Base-by-base conservation (phyloP, 345 rosid species). In the Murraya paniculata region DNA sequence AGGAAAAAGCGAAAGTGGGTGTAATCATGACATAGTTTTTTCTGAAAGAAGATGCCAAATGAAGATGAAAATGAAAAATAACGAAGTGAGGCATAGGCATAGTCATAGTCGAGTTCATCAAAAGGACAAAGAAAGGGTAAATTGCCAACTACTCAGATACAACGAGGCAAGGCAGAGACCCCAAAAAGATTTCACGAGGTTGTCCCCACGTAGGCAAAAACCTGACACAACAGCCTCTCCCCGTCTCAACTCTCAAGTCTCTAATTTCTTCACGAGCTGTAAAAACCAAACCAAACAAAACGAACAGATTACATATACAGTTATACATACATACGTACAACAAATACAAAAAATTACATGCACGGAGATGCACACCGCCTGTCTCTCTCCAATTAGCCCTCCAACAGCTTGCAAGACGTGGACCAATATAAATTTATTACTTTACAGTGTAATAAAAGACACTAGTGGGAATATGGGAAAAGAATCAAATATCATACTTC, bases 191-290 rank as follows among this genome's bases (percentile, higher is more conserved):
- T 76, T 78, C 87, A 86, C 82, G 64, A 80, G 87, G 77, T 27
- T 79, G 64, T 75, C 71, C 80, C 71, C 76, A 41, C 71, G 3
- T 70, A 56, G 71, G 38, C 77, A 53, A n/a, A 27, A 55, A 74
- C 60, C 84, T 74, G 82, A 81, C 88, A 80, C 31, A 50, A 18
- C 25, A 36, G 25, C 19, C 4, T 66, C 74, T 39, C 59, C 69
- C 64, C 11, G 65, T 75, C 69, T 61, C 56, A n/a, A 64, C 79
- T 55, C 55, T 33, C 14, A 13, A 31, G 30, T 57, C 16, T 35
- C 48, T 7, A 45, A 28, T 78, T 85, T 71, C 79, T n/a, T 79
- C 89, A 81, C 87, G 86, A 75, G 86, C 79, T 71, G 79, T 66
- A 31, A 65, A 65, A 59, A 14, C 57, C 18, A 53, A 36, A 38